A percentile compares a stretch with the other conserved stretches of the same genome.
Evolutionary conservation across 495 filamentous ascomycete genomes (phyloP).

Genomic region (Aspergillus mulundensis): DNA sequence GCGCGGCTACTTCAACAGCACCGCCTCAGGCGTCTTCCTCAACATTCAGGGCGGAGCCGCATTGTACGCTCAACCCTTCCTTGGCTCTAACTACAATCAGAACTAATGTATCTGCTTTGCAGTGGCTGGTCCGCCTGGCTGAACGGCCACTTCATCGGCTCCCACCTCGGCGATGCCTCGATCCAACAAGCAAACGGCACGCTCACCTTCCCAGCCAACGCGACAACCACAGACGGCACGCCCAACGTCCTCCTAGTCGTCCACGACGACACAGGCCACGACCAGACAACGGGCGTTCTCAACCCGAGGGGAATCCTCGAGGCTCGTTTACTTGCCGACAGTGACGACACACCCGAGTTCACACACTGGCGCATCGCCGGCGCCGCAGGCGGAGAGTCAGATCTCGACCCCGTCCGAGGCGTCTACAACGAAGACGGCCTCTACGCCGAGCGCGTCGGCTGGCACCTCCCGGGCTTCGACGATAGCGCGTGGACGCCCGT

Average conservation of each 20-base stretch:
- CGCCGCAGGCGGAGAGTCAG: constrained; percentile 66
- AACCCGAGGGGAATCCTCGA: constrained; percentile 64
- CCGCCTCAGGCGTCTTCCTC: constrained; percentile 53
- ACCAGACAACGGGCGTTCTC: constrained; percentile 62
- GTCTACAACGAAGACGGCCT: constrained; percentile 73
- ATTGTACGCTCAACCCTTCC: constrained; percentile 34
- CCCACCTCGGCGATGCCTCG: constrained; percentile 50
- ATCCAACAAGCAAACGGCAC: constrained; percentile 29
- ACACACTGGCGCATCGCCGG: constrained; percentile 71
- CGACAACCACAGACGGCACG: constrained; percentile 35
- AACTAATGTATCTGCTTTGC: constrained; percentile 11
- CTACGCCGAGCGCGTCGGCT: constrained; percentile 63
- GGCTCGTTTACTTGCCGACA: constrained; percentile 39
- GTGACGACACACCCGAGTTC: constrained; percentile 23
- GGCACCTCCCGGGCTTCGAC: constrained; percentile 59
- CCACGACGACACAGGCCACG: constrained; percentile 69
- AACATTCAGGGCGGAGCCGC: constrained; percentile 59
- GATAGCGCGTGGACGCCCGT: constrained; percentile 34
- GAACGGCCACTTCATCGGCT: constrained; percentile 51
- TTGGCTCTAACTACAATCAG: not conserved
- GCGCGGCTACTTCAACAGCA: constrained; percentile 60
- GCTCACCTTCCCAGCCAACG: constrained; percentile 39
- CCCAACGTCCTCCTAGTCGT: constrained; percentile 62
- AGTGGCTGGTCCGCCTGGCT: constrained; percentile 54
- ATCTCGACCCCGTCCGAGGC: constrained; percentile 60